These are phyloP conservation scores for Rubroboletus pulcherrimus DNA, from an alignment of 768 basidiomycete species.

Conservation along the genomic window DNA sequence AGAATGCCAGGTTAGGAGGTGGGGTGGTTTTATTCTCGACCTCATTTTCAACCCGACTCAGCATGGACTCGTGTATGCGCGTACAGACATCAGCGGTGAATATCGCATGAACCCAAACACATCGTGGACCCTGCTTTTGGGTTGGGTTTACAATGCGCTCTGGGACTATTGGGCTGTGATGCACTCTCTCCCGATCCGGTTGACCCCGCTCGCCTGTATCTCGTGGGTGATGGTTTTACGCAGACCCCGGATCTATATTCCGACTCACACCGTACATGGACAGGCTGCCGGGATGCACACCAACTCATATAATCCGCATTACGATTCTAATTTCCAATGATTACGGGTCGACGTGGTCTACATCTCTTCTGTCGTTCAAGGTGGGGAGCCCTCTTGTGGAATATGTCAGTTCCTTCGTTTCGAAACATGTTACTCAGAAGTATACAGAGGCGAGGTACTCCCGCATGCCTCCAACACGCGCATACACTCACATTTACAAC, in stretches of 20 bases:
- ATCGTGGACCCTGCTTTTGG: constrained; percentile 59
- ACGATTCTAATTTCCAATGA: constrained; percentile 59
- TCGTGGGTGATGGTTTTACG: constrained; percentile 19
- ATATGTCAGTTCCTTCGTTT: too few relatives aligned
- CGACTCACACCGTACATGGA: not conserved
- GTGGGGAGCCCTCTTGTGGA: too few relatives aligned
- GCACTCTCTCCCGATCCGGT: constrained; percentile 63
- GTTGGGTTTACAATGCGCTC: constrained; percentile 44
- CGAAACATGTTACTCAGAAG: too few relatives aligned
- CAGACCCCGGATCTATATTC: not conserved
- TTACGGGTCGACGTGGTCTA: constrained; percentile 32
- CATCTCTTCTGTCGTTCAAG: too few relatives aligned
- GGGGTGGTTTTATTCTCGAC: constrained; percentile 46
- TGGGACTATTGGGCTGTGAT: constrained; percentile 63
- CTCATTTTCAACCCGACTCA: constrained; percentile 59
- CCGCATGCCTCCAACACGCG: too few relatives aligned
- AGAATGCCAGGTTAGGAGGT: constrained; percentile 52
- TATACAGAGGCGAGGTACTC: too few relatives aligned
- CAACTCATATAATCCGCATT: constrained; percentile 17
- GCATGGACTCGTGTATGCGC: constrained; percentile 61
- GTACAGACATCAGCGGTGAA: constrained; percentile 65
- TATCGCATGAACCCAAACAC: constrained; percentile 60
- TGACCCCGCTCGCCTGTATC: constrained; percentile 49
- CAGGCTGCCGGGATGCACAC: constrained; percentile 14
- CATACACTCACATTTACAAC: too few relatives aligned